phyloP scores from a whole-genome alignment of 2,329 filamentous ascomycete genomes.

The Fusarium bulbicola region DNA sequence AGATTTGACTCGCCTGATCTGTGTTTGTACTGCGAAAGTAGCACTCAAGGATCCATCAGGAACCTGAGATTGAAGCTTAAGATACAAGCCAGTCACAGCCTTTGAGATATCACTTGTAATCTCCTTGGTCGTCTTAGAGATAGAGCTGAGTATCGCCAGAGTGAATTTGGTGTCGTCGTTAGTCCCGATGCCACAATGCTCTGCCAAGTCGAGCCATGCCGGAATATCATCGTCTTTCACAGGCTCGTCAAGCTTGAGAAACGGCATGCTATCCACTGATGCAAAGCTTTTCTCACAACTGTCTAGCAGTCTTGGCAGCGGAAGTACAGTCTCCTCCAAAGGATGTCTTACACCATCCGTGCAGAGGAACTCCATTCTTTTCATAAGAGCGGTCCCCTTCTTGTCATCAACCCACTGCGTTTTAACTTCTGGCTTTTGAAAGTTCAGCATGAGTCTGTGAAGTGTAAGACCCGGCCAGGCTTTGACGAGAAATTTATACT shows the following conservation, averaged over 20 bases:
- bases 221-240: not conserved
- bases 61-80: not conserved
- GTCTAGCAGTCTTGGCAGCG: not conserved
- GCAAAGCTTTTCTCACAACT: not conserved
- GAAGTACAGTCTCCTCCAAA: not conserved
- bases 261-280: not conserved
- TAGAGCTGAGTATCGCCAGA: not conserved
- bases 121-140: not conserved
- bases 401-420: not conserved
- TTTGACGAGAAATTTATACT: not conserved
- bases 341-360: not conserved
- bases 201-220: not conserved
- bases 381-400: not conserved
- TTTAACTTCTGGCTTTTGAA: not conserved
- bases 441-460: not conserved
- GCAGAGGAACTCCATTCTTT: not conserved
- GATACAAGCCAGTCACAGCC: not conserved
- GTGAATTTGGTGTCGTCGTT: not conserved
- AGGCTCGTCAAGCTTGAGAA: not conserved
- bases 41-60: not conserved
- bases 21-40: fast-evolving
- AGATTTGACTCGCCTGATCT: not conserved
- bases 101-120: not conserved
- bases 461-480: not conserved
- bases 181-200: not conserved